Conservation (phyloP, 495 filamentous ascomycete species). For the Pyrenopolyporus hunteri region DNA sequence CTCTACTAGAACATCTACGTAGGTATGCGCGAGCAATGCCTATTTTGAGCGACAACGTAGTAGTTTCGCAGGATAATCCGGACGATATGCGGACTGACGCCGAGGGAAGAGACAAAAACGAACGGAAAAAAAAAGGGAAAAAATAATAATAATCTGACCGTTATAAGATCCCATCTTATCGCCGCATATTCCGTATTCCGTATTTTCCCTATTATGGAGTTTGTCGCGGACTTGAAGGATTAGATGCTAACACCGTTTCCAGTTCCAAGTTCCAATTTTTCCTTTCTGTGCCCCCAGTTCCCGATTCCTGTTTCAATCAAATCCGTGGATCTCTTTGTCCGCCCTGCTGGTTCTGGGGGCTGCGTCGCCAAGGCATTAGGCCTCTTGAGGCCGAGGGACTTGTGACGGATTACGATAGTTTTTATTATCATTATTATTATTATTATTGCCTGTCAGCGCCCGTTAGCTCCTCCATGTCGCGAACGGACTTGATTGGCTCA, state of each 20-base stretch:
- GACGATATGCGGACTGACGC: neutral
- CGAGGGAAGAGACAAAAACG: neutral
- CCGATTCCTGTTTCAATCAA: conserved; percentile 5
- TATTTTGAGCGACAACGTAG: neutral
- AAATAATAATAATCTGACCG: neutral
- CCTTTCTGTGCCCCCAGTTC: too few relatives aligned
- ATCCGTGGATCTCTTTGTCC: conserved; percentile 10
- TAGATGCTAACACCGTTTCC: conserved; percentile 9
- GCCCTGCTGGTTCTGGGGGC: conserved; percentile 11
- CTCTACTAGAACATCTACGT: too few relatives aligned
- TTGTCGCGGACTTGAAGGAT: conserved; percentile 8
- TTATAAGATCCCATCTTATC: neutral
- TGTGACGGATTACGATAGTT: conserved; percentile 20
- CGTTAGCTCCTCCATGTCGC: neutral
- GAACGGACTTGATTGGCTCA: conserved; percentile 23
- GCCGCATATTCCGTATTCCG: neutral
- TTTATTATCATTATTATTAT: too few relatives aligned
- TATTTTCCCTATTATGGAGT: neutral
- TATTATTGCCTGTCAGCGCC: conserved; percentile 2
- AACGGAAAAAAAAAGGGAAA: too few relatives aligned
- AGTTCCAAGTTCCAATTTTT: neutral
- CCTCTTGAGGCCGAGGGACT: conserved; percentile 9
- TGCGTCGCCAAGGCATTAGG: conserved; percentile 22
- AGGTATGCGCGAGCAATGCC: neutral
- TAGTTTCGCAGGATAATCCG: neutral